phyloP scores from a whole-genome alignment of 345 rosid genomes.

The Heritiera fomes region DNA sequence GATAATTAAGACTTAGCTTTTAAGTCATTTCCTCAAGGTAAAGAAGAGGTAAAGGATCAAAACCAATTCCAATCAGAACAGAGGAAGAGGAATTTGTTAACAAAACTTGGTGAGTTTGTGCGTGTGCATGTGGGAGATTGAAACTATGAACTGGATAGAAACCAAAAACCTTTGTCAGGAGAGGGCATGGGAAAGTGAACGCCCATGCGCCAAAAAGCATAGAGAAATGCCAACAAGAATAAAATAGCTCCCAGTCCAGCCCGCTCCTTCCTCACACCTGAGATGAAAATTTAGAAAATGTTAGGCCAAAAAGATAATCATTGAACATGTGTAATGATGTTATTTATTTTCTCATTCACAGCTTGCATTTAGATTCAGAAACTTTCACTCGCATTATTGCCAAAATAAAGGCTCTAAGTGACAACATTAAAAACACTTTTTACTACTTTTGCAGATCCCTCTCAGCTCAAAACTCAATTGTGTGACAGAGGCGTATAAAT shows the following conservation, averaged over 20 bases:
- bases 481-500: background rate
- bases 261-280: constrained; percentile 90
- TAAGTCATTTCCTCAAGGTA: background rate
- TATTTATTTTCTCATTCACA: background rate
- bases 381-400: background rate
- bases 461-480: constrained; percentile 2
- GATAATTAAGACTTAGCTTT: background rate
- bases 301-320: background rate
- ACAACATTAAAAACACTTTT: background rate
- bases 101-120: background rate
- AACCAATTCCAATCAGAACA: constrained; percentile 14
- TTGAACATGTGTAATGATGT: background rate
- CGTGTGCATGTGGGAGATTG: background rate
- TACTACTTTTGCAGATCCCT: background rate
- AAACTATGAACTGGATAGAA: constrained; percentile 18
- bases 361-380: background rate
- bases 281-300: constrained; percentile 8
- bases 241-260: constrained; percentile 89
- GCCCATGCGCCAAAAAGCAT: constrained; percentile 99
- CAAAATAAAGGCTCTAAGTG: background rate
- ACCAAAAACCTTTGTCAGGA: constrained; percentile 66
- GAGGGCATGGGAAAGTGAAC: constrained; percentile 99
- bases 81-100: constrained; percentile 1
- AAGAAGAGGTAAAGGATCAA: background rate
- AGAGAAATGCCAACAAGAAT: constrained; percentile 83